phyloP scores from a whole-genome alignment of 2,329 filamentous ascomycete genomes.

The Alternaria atra region DNA sequence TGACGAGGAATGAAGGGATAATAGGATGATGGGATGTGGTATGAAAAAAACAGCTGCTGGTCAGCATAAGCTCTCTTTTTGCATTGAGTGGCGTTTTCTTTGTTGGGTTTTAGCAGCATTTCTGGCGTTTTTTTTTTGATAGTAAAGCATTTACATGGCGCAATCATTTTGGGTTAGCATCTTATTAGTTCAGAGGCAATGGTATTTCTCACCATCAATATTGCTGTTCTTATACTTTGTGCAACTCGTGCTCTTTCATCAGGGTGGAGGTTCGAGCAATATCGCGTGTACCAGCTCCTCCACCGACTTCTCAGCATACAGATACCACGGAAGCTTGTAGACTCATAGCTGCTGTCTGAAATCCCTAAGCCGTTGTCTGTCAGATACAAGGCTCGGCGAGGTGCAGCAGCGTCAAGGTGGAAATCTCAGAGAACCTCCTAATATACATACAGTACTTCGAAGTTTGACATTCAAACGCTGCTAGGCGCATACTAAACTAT shows the following conservation, averaged over 20 bases:
- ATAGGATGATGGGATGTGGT: not conserved
- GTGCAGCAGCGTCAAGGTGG: no score
- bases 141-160: constrained; percentile 21
- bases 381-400: no score
- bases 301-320: not conserved
- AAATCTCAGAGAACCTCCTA: no score
- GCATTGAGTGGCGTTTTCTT: constrained; percentile 11
- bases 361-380: no score
- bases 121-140: constrained; percentile 5
- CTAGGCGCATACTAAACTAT: no score
- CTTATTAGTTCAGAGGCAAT: constrained; percentile 7
- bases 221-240: not conserved
- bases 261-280: not conserved
- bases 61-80: constrained; percentile 9
- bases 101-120: constrained; percentile 10
- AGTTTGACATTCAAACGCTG: no score
- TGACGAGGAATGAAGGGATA: not conserved
- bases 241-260: no score
- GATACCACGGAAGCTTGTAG: not conserved
- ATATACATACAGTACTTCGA: no score
- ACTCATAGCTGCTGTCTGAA: no score
- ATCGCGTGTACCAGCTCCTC: not conserved
- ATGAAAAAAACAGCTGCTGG: constrained; percentile 8
- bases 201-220: not conserved
- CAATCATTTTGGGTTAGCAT: not conserved